Base-by-base conservation (phyloP, 2,329 filamentous ascomycete genomes). In the Calonectria hawksworthii region DNA sequence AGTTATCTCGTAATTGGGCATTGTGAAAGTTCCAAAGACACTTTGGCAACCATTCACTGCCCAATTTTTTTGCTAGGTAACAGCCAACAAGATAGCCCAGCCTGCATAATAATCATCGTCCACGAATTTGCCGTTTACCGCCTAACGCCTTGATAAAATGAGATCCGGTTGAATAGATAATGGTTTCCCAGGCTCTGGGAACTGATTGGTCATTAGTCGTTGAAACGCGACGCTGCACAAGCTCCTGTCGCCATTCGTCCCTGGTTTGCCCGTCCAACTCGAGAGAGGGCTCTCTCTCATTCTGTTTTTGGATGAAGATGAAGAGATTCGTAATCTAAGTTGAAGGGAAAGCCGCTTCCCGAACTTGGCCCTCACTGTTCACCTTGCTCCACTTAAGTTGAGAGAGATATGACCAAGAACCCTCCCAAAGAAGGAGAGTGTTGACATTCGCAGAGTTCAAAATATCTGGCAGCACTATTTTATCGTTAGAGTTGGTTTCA, bases 291-390 rank as follows among this genome's bases (percentile, higher is more conserved):
- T 18, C 16, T 23, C 16, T 13, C 23, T 21, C 26, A 47, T 34
- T 59, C 13, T 56, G 30, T 59, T 67, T 26, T 26, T 34, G 41
- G 65, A 56, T 50, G 18, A 21, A 34, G 21, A n/a, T 21, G 50
- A 61, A 61, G 9, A 10, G 3, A 2, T 50, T 38, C 14, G 23
- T 18, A 2, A 28, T 52, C 10, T 82, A 84, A 64, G 83, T 84
- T 4, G 95, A 95, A 26, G 96, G 96, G 82, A 98, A 98, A 75
- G 89, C 93, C 30, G 94, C 94, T n/a, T 92, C 86, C 80, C 92
- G 90, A 76, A 92, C 89, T 16, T 84, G 87, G 5, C 95, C 95
- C 36, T 90, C 88, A 72, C 89, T 92, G 6, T 90, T 90, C 71
- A 98, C 88, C 75, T 95, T 93, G 75, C 95, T 89, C 89, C 96